Conservation (phyloP, 768 basidiomycete genomes). For the Trametes gibbosa region DNA sequence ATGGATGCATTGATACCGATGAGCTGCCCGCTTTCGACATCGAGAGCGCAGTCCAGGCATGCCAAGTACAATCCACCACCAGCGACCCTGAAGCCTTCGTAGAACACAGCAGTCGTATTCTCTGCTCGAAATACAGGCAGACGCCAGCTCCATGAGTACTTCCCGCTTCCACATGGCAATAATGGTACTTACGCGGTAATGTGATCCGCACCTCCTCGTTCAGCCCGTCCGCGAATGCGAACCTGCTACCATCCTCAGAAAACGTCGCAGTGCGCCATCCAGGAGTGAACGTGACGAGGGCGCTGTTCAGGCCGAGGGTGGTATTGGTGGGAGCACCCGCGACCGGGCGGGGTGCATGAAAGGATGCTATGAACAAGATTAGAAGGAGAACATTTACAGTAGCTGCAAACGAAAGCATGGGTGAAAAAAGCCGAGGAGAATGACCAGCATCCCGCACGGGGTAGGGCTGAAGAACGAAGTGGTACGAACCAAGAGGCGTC, state of each 20-base stretch:
- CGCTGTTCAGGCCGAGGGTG: slow-evolving; percentile 18
- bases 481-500: slow-evolving; percentile 8
- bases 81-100: slow-evolving; percentile 28
- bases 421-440: slow-evolving; percentile 4
- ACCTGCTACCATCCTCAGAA: slow-evolving; percentile 4
- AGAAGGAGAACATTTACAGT: slow-evolving; percentile 11
- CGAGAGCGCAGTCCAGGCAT: slow-evolving; percentile 30
- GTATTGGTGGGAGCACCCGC: slow-evolving; percentile 19
- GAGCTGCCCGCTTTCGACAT: background rate
- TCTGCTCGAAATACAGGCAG: slow-evolving; percentile 11
- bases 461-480: background rate
- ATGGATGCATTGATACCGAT: slow-evolving; percentile 6
- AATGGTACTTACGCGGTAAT: slow-evolving; percentile 28
- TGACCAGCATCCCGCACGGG: slow-evolving; percentile 23
- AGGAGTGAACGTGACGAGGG: slow-evolving; percentile 21
- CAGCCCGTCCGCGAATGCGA: slow-evolving; percentile 18
- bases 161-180: background rate
- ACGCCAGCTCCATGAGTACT: background rate
- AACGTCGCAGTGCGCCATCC: slow-evolving; percentile 23
- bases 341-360: slow-evolving; percentile 5
- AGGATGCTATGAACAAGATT: background rate
- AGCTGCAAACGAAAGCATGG: slow-evolving; percentile 6
- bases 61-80: slow-evolving; percentile 30
- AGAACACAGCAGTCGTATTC: slow-evolving; percentile 26
- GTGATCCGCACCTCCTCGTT: slow-evolving; percentile 22